Percentiles rank a stretch among this genome's conserved stretches.
Evolutionary conservation across 352 stramenopile species (phyloP).

Genomic region (Pythium coloratum): DNA sequence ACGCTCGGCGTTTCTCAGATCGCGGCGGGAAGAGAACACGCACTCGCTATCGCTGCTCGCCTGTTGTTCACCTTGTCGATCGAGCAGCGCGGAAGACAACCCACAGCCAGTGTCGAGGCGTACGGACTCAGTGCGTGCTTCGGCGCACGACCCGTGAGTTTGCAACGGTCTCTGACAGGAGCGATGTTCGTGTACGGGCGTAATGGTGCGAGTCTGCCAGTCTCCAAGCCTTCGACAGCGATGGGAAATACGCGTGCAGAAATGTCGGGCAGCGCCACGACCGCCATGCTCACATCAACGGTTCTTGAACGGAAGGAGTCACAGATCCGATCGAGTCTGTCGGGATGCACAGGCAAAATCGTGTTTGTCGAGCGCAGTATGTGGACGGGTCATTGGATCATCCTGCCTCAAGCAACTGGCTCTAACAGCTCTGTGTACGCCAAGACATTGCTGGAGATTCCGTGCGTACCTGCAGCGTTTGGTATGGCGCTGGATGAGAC

Average conservation of each 20-base stretch:
- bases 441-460: conserved; percentile 45
- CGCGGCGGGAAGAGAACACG: conserved; percentile 56
- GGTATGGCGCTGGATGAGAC: conserved; percentile 40
- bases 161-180: conserved; percentile 43
- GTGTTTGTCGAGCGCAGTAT: conserved; percentile 60
- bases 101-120: conserved; percentile 22
- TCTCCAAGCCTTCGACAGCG: conserved; percentile 1
- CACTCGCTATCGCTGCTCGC: conserved; percentile 48
- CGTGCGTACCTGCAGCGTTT: conserved; percentile 56
- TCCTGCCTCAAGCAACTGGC: conserved; percentile 15
- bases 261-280: conserved; percentile 12
- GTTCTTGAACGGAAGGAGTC: conserved; percentile 51
- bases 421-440: conserved; percentile 14
- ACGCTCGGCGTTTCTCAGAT: conserved; percentile 48
- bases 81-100: conserved; percentile 22
- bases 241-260: background rate
- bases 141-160: conserved; percentile 41
- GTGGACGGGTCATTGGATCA: conserved; percentile 56
- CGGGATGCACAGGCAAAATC: conserved; percentile 47
- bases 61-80: conserved; percentile 46
- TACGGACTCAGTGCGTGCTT: conserved; percentile 57
- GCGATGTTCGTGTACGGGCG: conserved; percentile 31
- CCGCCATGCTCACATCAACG: conserved; percentile 33
- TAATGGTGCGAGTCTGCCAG: background rate
- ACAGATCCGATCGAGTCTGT: conserved; percentile 44